Evolutionary conservation across 371 early-diverging fungal genomes (phyloP), one percentile per base, ranked within the genome.

Genomic region (Cokeromyces recurvatus): DNA sequence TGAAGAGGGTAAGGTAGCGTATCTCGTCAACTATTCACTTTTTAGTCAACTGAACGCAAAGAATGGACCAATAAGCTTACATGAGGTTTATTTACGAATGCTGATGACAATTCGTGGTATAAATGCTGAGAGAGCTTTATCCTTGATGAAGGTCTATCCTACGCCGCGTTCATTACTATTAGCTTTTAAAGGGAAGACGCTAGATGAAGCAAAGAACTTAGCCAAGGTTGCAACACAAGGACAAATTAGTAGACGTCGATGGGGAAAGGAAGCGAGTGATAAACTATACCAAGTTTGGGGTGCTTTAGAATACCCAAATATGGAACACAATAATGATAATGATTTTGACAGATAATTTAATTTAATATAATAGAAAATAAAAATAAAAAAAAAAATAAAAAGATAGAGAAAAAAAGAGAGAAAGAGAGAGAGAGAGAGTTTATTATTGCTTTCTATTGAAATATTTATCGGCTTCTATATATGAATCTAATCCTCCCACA

Each of bases 71-170:
- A 55, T 85, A 12, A 74, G 77, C 1, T 66, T 90, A 2, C 68
- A 78, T 21, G 91, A 93, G 40, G 59, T 87, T 4, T 92, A 87
- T 66, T 55, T 84, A 23, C 74, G 85, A 36, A 87, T 92, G 83
- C 66, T 95, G 31, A 82, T 90, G 87, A 80, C 85, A 0, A 65
- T 91, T 38, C 77, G 81, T 21, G 94, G 94, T 14, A 68, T 93
- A 31, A 86, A 87, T 50, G 78, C 75, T 0, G 94, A 94, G 51
- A 91, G 90, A 61, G 96, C 94, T 0, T 32, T 62, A 11, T 73
- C 84, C 8, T 71, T 95, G 21, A 82, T 76, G 4, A 62, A 63
- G 29, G 58, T 54, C n/a, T 93, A 82, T 51, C 83, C 81, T 4
- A 94, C 94, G 0, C 84, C 90, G 1, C 50, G 51, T 10, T 53